Base-by-base conservation (phyloP, 2,329 filamentous ascomycete species). In the Cladosporium sp. region DNA sequence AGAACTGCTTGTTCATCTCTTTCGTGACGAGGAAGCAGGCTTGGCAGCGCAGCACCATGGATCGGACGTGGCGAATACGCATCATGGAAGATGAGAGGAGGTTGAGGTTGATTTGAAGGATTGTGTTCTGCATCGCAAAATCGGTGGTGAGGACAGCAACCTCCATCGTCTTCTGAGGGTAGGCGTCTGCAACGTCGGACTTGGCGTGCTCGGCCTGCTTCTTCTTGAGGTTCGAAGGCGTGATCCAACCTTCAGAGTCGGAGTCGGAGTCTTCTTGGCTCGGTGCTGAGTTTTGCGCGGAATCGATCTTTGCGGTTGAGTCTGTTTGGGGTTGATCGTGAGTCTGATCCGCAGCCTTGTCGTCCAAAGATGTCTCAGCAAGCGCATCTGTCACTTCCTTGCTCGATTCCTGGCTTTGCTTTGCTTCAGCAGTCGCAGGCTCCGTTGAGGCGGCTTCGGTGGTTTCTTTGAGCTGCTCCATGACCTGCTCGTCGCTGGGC, bases 111-210 rank as follows among this genome's bases (percentile, higher is more conserved):
- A 97, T 95, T 60, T 95, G 89, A 4, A 99, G 79, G 2, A 93
- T 81, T 7, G 97, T 90, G 67, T 97, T 97, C 73, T 97, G 92
- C 89, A 99, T 95, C 50, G 93, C 92, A 71, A 88, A 97, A 74
- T 99, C 93, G 50, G 87, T 90, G 1, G 93, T 97, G 64, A 97
- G 85, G 39, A 92, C 84, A n/a, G 90, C 92, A 13, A 88, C 89
- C 69, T 95, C 85, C 60, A 96, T 85, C 11, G 81, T 82, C 55
- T 80, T 80, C 30, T 80, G 76, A 48, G 81, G 76, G 1, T 77
- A 67, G 13, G 58, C 52, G 43, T 74, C 68, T 1, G 74, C 68
- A 5, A 71, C 72, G 18, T 73, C 70, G 20, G 69, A 67, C 43
- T 62, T 61, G 17, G 76, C 71, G 60, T 92, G 84, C 65, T 83